Conservation (phyloP, 768 basidiomycete species). For the Leucogyrophana mollusca region DNA sequence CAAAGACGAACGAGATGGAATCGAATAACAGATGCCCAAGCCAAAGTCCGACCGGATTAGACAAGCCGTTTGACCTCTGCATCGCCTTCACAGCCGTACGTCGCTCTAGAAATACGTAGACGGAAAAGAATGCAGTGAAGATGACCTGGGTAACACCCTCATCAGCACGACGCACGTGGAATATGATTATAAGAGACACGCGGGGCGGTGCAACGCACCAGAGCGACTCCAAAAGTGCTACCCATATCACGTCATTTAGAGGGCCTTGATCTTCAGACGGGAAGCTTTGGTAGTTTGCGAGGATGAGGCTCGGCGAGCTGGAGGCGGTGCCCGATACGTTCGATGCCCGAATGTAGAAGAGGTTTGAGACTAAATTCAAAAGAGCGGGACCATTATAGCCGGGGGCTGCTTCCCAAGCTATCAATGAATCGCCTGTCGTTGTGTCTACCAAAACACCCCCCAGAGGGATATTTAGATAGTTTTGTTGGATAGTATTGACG, state of each 20-base stretch:
- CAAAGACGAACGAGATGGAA: slow-evolving; percentile 48
- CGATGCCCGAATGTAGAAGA: slow-evolving; percentile 55
- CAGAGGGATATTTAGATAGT: slow-evolving; percentile 48
- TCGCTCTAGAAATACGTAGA: slow-evolving; percentile 69
- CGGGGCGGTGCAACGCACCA: slow-evolving; percentile 39
- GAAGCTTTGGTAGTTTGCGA: slow-evolving; percentile 50
- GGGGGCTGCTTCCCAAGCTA: slow-evolving; percentile 69
- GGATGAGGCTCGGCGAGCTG: slow-evolving; percentile 43
- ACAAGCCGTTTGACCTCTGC: slow-evolving; percentile 69
- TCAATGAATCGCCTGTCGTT: slow-evolving; percentile 41
- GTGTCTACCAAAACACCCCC: slow-evolving; percentile 63
- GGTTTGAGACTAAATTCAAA: slow-evolving; percentile 62
- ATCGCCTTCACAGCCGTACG: slow-evolving; percentile 61
- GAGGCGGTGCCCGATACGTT: slow-evolving; percentile 40
- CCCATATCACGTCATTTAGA: slow-evolving; percentile 61
- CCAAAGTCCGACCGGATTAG: slow-evolving; percentile 64
- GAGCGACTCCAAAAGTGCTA: slow-evolving; percentile 64
- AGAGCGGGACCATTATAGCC: slow-evolving; percentile 54
- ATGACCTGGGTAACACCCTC: slow-evolving; percentile 44
- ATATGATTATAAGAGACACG: too few species aligned
- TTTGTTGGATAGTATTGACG: slow-evolving; percentile 43
- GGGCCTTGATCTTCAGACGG: slow-evolving; percentile 51
- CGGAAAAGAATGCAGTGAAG: slow-evolving; percentile 69
- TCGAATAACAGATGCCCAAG: slow-evolving; percentile 72
- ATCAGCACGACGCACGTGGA: too few species aligned